A percentile compares a stretch with the other conserved stretches of the same genome.
phyloP scores from a whole-genome alignment of 371 early-diverging fungal species.

The Circinella umbellata region DNA sequence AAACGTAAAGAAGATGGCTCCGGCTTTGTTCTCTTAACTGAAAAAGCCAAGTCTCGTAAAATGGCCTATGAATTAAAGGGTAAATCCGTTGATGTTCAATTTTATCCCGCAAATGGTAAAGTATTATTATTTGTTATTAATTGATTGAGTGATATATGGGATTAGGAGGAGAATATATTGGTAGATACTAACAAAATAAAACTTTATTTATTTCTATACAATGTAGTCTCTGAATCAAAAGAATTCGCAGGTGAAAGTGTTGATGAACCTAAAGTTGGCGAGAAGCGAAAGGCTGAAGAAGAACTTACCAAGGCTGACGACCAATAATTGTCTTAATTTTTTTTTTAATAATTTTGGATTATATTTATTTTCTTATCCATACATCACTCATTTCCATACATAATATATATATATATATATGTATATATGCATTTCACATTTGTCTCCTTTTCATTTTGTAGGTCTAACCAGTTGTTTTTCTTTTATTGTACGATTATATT shows the following conservation, averaged over 20 bases:
- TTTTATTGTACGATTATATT: neutral
- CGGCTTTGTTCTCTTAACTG: neutral
- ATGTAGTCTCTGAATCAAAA: neutral
- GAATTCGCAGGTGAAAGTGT: neutral
- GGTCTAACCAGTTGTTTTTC: neutral
- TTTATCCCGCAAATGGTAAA: slow-evolving; percentile 3
- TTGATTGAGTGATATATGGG: neutral
- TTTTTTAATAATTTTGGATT: neutral
- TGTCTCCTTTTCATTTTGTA: neutral
- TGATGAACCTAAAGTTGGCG: slow-evolving; percentile 9
- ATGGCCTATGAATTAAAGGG: neutral
- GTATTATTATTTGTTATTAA: neutral
- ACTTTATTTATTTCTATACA: neutral
- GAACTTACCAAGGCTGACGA: neutral
- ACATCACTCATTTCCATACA: too few relatives aligned
- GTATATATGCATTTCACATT: neutral
- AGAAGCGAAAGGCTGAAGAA: slow-evolving; percentile 21
- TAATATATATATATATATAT: too few relatives aligned
- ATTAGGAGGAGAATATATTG: too few relatives aligned
- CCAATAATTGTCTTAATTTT: neutral
- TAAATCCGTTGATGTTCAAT: neutral
- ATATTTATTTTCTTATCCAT: too few relatives aligned
- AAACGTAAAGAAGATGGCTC: slow-evolving; percentile 1
- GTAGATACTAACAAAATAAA: neutral
- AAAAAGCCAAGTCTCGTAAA: neutral